A percentile compares a stretch with the other conserved stretches of the same genome.
phyloP scores from a whole-genome alignment of 768 basidiomycete genomes.

The Tulasnella sp. region DNA sequence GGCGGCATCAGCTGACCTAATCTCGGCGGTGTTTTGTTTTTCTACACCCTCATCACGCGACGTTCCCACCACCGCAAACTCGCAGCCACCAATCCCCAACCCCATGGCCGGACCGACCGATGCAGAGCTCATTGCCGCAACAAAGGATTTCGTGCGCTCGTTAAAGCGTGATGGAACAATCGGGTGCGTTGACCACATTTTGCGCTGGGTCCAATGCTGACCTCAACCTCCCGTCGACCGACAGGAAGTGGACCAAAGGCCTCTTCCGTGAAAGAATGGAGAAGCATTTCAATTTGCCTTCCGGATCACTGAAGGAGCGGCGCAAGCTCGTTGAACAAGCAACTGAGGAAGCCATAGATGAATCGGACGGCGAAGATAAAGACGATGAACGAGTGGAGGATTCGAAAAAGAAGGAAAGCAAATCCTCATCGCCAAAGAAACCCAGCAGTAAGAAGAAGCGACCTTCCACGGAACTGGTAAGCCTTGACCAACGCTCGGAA shows the following conservation, averaged over 20 bases:
- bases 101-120: slow-evolving; percentile 10
- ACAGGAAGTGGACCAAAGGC: slow-evolving; percentile 20
- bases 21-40: background rate
- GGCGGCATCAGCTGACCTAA: background rate
- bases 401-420: background rate
- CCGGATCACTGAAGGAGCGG: slow-evolving; percentile 17
- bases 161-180: background rate
- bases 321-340: slow-evolving; percentile 8
- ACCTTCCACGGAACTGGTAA: background rate
- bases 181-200: background rate
- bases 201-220: background rate
- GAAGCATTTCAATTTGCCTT: slow-evolving; percentile 20
- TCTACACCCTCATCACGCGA: background rate
- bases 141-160: background rate
- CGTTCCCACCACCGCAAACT: slow-evolving; percentile 7
- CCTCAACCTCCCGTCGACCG: background rate
- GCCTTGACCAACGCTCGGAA: background rate
- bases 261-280: slow-evolving; percentile 18
- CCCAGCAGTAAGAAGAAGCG: background rate
- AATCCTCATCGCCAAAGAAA: background rate
- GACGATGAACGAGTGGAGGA: background rate
- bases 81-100: slow-evolving; percentile 5
- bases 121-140: slow-evolving; percentile 1
- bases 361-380: slow-evolving; percentile 15
- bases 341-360: background rate